Conservation (phyloP, 176 grass and related monocot species). For the Phragmites australis region DNA sequence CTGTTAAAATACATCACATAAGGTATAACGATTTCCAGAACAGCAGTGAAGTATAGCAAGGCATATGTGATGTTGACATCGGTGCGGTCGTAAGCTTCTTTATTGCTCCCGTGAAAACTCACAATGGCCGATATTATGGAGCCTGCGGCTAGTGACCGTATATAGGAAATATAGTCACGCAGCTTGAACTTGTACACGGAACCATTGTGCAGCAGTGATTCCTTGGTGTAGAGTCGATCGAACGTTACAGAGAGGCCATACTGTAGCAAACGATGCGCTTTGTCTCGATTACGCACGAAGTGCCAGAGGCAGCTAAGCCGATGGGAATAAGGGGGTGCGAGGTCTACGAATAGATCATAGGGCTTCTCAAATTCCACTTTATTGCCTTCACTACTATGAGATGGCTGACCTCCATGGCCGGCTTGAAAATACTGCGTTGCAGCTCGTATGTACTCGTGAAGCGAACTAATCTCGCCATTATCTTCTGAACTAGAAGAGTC, state of each 20-base stretch:
- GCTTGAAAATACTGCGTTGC: too few species aligned
- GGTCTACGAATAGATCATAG: neutral
- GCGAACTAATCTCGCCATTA: neutral
- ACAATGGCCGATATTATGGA: too few species aligned
- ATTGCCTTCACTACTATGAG: too few species aligned
- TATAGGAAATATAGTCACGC: too few species aligned
- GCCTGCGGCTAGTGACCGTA: neutral
- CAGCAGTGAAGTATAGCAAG: neutral
- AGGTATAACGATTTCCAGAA: neutral
- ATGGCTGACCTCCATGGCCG: too few species aligned
- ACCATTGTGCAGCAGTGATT: too few species aligned
- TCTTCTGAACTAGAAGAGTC: neutral
- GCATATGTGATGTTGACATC: neutral
- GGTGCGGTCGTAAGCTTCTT: neutral
- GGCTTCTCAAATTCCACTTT: neutral
- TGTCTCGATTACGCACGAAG: accelerated
- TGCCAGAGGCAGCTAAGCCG: neutral
- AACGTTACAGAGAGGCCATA: neutral
- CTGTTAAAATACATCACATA: too few species aligned
- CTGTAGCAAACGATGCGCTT: accelerated
- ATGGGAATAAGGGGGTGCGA: neutral
- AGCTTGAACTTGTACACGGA: too few species aligned
- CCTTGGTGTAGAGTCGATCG: neutral
- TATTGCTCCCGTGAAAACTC: neutral
- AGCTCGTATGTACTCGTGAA: neutral